Evolutionary conservation across 1,284 basidiomycete genomes (phyloP).

Genomic region (Chalciporus piperatoides): DNA sequence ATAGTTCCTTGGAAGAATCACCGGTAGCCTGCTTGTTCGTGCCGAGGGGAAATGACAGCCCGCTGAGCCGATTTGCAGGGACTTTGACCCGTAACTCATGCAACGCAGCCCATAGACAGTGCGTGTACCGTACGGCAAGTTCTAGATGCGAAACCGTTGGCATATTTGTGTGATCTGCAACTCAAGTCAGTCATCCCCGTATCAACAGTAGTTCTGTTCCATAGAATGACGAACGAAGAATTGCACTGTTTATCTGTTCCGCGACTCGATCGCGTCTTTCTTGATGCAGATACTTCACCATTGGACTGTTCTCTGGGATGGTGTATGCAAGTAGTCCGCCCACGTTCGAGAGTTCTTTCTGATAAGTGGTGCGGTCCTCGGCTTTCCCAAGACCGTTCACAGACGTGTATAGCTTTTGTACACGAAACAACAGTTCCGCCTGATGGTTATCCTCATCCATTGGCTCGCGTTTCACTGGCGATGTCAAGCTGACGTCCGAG

Average conservation of each 20-base stretch:
- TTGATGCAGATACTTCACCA: slow-evolving; percentile 68
- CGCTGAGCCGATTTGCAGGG: slow-evolving; percentile 44
- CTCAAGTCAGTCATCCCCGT: slow-evolving; percentile 5
- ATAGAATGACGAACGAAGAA: slow-evolving; percentile 56
- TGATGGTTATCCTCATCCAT: slow-evolving; percentile 36
- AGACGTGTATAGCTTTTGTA: slow-evolving; percentile 58
- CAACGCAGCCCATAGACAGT: slow-evolving; percentile 52
- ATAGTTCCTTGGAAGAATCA: slow-evolving; percentile 29
- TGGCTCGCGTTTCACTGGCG: slow-evolving; percentile 19
- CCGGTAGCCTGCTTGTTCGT: slow-evolving; percentile 6
- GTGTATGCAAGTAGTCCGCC: slow-evolving; percentile 74
- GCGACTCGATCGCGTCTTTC: slow-evolving; percentile 74
- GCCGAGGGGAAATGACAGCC: slow-evolving; percentile 21
- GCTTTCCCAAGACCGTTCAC: slow-evolving; percentile 50
- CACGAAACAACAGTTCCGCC: slow-evolving; percentile 49
- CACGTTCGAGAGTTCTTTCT: slow-evolving; percentile 68
- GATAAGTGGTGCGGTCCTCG: slow-evolving; percentile 55
- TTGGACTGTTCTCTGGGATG: slow-evolving; percentile 64
- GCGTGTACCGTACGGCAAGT: slow-evolving; percentile 56
- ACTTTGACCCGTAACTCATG: slow-evolving; percentile 47
- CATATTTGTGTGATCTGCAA: slow-evolving; percentile 47
- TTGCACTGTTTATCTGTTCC: slow-evolving; percentile 82
- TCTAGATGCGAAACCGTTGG: slow-evolving; percentile 60
- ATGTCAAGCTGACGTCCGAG: slow-evolving; percentile 2
- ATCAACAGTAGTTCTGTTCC: not conserved